Base-by-base conservation (phyloP, 371 early-diverging fungal species). In the Lichtheimia ornata region DNA sequence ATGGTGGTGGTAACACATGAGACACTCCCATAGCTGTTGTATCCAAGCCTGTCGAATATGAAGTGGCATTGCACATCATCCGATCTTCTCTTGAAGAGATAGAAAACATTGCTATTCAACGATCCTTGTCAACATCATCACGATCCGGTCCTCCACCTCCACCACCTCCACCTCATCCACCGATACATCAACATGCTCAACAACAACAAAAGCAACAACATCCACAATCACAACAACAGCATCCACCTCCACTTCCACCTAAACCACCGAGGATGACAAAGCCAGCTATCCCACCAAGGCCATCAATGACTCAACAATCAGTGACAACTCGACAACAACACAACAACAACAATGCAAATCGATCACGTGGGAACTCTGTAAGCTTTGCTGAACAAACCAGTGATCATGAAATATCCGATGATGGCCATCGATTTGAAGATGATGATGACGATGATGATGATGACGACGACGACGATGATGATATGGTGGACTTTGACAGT, bases 391-490 rank as follows among this genome's bases (percentile, higher is more conserved):
- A 72, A 52, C 65, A 58, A 18, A 45, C 65, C 11, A 60, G 62
- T 14, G 67, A 64, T 57, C 52, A 62, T 53, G 63, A 65, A 25
- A 56, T 63, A 53, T 59, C 64, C 47, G 68, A 65, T 9, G 57
- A 50, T 7, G 62, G 62, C 0, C 40, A 53, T 0, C 9, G 11
- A 35, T 35, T 35, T 35, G 43, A 53, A 20, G 59, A 55, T 28
- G 54, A 63, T 22, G 66, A 67, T 55, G 67, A 63, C 11, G 69
- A 72, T 12, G 59, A 72, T 7, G 67, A 66, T 14, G 69, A 67
- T 35, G 67, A 61, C 11, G 70, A 72, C 15, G 81, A 76, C 25
- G 74, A 66, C 12, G 79, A 73, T 27, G 82, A 84, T 14, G 76
- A 79, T 15, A 53, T 66, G 6, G 53, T 69, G 20, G 69, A 71